phyloP scores from a whole-genome alignment of 257 asterid genomes.

The Anisodus tanguticus region DNA sequence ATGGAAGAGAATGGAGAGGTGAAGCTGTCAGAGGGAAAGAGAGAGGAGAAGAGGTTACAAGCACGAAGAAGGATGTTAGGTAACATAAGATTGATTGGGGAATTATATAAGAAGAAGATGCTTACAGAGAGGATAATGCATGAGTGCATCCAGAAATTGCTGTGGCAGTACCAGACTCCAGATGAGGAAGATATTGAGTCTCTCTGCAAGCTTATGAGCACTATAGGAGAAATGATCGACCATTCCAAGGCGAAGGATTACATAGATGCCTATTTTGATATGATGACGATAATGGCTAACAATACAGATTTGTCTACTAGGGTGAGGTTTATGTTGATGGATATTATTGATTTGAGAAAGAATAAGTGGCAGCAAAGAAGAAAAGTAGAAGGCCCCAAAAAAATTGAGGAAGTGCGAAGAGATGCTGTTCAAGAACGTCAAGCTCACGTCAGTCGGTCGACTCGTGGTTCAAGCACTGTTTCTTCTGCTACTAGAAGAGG shows the following conservation, averaged over 20 bases:
- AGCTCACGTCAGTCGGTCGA: slow-evolving; percentile 33
- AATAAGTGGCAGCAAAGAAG: slow-evolving; percentile 52
- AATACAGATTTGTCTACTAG: slow-evolving; percentile 38
- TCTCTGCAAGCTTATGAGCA: slow-evolving; percentile 47
- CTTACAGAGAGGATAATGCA: slow-evolving; percentile 46
- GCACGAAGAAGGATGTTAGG: slow-evolving; percentile 48
- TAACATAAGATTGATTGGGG: slow-evolving; percentile 51
- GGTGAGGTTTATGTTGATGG: slow-evolving; percentile 48
- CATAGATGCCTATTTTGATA: slow-evolving; percentile 45
- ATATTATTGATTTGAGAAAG: slow-evolving; percentile 46
- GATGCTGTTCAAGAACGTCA: slow-evolving; percentile 48
- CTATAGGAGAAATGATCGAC: slow-evolving; percentile 46
- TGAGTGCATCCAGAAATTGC: slow-evolving; percentile 44
- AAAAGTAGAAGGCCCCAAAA: slow-evolving; percentile 52
- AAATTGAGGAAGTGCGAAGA: slow-evolving; percentile 43
- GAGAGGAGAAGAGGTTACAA: slow-evolving; percentile 37
- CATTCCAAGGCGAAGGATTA: slow-evolving; percentile 43
- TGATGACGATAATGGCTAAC: slow-evolving; percentile 37
- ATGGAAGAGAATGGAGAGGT: slow-evolving; percentile 36
- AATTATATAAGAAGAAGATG: slow-evolving; percentile 48
- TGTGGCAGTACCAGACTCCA: slow-evolving; percentile 42
- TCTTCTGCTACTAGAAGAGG: slow-evolving; percentile 37
- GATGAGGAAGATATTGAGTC: slow-evolving; percentile 49
- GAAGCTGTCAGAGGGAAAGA: slow-evolving; percentile 34
- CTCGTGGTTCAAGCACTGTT: slow-evolving; percentile 30